Evolutionary conservation across 208 protist species (phyloP), one percentile per base, ranked within the genome.

Genomic region (Acanthamoeba royreba): DNA sequence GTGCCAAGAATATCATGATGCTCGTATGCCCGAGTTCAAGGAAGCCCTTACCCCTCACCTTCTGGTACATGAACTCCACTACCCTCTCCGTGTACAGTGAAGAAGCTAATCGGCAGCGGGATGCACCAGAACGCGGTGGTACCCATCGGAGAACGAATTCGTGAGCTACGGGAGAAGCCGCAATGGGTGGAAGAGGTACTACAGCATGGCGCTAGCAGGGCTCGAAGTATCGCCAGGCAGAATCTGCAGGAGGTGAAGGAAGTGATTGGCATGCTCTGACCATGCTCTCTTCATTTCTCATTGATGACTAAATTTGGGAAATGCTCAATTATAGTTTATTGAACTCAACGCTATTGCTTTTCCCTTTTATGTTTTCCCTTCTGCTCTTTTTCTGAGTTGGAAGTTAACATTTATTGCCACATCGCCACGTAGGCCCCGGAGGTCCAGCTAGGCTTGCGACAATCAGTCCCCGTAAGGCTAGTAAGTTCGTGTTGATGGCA

Each of bases 231-330:
- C 45, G 90, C 90, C 22, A 25, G 42, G 42, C 19, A 35, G 4
- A 93, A 93, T 45, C 38, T 93, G 4, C 49, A 53, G 9, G 90
- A 92, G 43, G 28, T 92, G 55, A 92, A 81, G 31, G 25, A 61
- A 0, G 47, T n/a, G 19, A 43, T 92, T 33, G 87, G 87, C 46
- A 53, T 83, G 46, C 46, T 83, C 22, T 92, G 61, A 92, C 13
- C 49, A 55, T n/a, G n/a, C n/a, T n/a, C n/a, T n/a, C n/a, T n/a
- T n/a, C n/a, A n/a, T n/a, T n/a, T n/a, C n/a, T n/a, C n/a, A n/a
- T n/a, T n/a, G n/a, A n/a, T n/a, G n/a, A n/a, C n/a, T n/a, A n/a
- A n/a, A n/a, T n/a, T n/a, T n/a, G n/a, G n/a, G n/a, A n/a, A n/a
- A n/a, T n/a, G n/a, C n/a, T n/a, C n/a, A n/a, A n/a, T n/a, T n/a